Evolutionary conservation across 148 eudicot species (phyloP), one percentile per base, ranked within the genome.

Genomic region (Chenopodium album): DNA sequence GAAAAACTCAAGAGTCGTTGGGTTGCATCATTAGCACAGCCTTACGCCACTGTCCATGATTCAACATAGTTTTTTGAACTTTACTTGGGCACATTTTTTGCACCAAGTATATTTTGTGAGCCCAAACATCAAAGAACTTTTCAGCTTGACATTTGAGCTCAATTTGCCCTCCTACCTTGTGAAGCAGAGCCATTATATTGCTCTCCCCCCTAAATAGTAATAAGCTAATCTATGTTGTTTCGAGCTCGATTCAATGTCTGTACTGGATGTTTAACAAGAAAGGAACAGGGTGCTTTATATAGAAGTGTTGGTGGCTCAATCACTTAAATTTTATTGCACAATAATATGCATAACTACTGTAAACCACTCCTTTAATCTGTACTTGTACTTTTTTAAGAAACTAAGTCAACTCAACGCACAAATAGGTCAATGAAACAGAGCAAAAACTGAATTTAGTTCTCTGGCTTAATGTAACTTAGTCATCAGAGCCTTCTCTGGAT

Each of bases 61-160:
- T 44, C 50, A 77, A 16, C 70, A 32, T 54, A 77, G 34, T 63
- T 77, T 77, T 77, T 5, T 22, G 50, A 77, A 77, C 23, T 63
- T 77, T 77, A 29, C 34, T 13, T 14, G 80, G 80, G 73, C 73
- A 78, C 37, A 78, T 46, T 48, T 67, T 52, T 4, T 52, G 14
- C 29, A 78, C 62, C 31, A 48, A 60, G 63, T 67, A n/a, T 26
- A 31, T 66, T 26, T 67, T 46, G 11, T 48, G 73, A 52, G 73
- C 71, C 80, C 80, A 78, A 48, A 32, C 28, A 67, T 78, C 71
- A 52, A 78, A 78, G 73, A 67, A 78, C 31, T 66, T 66, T 0
- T 78, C 73, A 8, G 80, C 80, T 7, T 44, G 31, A 78, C 73
- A 66, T n/a, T 78, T 67, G 44, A 78, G 73, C 46, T 78, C 73